Base-by-base conservation (phyloP, 495 filamentous ascomycete species). In the Neurospora sp. region DNA sequence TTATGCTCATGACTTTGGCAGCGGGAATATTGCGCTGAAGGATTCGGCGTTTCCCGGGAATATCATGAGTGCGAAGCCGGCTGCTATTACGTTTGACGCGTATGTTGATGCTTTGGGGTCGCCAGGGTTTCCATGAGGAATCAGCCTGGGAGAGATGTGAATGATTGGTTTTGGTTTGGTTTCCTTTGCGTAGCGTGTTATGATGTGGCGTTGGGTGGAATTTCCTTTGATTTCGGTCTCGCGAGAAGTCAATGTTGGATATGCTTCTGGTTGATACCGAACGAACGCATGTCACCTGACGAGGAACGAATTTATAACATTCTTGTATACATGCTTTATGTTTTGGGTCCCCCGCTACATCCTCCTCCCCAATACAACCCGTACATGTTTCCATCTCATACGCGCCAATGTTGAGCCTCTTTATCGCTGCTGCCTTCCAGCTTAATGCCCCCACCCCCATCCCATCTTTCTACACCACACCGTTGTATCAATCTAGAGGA, bases 21-120 rank as follows among this genome's bases (percentile, higher is more conserved):
- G 68, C 1, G 81, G 76, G 5, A 79, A 16, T 14, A 78, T 85
- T 20, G 83, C 78, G 31, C 72, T 85, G 59, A 83, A 80, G 79
- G 82, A 85, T 69, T 38, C 71, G 18, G 73, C 72, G 9, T 85
- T 82, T 72, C 48, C 75, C 18, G 71, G 75, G 3, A 69, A 82
- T 18, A 75, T 85, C 1, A 74, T 74, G 5, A 76, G 69, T 45
- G 78, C 82, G 2, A 81, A 78, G 70, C 78, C 76, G 8, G 68
- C 73, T 20, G 73, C 70, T 2, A 78, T 83, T 2, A 65, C 75
- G 14, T 84, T 84, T 72, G 81, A 85, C 73, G 74, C 71, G 22
- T 74, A 78, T 44, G 69, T 74, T 10, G 83, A 84, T 72, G 82
- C 79, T 22, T 65, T 65, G 53, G 80, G 81, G 3, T 82, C 80